Conservation (phyloP, 305 asterid genomes). For the Solanum hybrid region DNA sequence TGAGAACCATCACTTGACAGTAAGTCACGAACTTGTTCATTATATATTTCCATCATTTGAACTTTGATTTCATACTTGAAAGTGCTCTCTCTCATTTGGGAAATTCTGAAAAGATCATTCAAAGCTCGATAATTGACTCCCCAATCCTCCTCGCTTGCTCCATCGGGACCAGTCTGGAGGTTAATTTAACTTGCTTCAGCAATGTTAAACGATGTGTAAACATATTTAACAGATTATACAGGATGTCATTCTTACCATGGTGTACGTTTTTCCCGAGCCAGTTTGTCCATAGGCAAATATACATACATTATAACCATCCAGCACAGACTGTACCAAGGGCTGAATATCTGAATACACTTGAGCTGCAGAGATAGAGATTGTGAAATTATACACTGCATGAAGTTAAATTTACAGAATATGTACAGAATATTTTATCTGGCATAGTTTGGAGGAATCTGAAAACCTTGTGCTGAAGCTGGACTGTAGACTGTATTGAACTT, state of each 20-base stretch:
- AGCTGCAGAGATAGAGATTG: conserved; percentile 25
- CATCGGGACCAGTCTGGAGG: conserved; percentile 65
- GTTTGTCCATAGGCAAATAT: conserved; percentile 86
- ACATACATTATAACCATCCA: conserved; percentile 77
- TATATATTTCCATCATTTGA: conserved; percentile 83
- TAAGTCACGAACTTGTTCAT: conserved; percentile 79
- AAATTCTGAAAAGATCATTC: conserved; percentile 56
- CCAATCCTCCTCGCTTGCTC: conserved; percentile 64
- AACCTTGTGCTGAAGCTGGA: conserved; percentile 68
- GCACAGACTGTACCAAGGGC: conserved; percentile 67
- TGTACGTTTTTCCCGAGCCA: conserved; percentile 79
- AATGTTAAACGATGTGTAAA: background rate
- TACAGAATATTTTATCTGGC: background rate
- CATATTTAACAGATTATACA: background rate
- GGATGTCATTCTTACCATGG: conserved; percentile 43
- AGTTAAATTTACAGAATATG: background rate
- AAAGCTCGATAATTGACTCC: conserved; percentile 82
- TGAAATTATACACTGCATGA: background rate
- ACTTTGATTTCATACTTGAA: conserved; percentile 49
- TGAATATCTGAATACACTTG: conserved; percentile 63
- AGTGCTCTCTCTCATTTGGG: conserved; percentile 40
- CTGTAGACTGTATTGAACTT: conserved; percentile 61
- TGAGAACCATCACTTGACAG: conserved; percentile 43
- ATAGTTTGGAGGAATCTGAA: conserved; percentile 1
- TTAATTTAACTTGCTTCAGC: conserved; percentile 8